phyloP scores from a whole-genome alignment of 306 rosid species.

The Luffa acutangula region DNA sequence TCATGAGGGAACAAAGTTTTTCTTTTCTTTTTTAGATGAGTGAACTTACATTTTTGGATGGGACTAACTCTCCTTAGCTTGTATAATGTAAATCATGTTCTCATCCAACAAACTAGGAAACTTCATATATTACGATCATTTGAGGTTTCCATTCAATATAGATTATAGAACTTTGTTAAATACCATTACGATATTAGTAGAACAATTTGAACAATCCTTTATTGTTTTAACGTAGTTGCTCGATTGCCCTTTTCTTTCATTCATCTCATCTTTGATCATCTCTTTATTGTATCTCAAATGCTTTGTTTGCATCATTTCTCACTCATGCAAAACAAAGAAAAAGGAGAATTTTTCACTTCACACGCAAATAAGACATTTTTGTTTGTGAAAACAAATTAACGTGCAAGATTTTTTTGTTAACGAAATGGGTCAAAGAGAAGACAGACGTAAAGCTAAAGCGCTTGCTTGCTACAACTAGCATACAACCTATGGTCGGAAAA shows the following conservation, averaged over 20 bases:
- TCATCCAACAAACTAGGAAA: not conserved
- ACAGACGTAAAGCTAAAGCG: not conserved
- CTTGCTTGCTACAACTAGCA: not conserved
- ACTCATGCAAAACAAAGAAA: not conserved
- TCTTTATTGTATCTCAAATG: not conserved
- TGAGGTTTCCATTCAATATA: not conserved
- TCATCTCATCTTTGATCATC: not conserved
- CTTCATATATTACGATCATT: not conserved
- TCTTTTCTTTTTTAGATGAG: too few species aligned
- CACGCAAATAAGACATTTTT: not conserved
- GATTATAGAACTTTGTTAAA: not conserved
- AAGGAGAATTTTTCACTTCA: not conserved
- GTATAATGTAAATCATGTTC: not conserved
- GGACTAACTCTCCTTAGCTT: not conserved
- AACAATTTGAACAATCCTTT: not conserved
- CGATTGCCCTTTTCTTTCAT: not conserved
- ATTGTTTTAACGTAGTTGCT: not conserved
- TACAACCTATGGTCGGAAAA: not conserved
- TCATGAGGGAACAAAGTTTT: not conserved
- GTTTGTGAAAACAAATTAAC: not conserved
- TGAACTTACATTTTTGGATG: not conserved
- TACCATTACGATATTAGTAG: not conserved
- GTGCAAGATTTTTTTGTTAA: not conserved
- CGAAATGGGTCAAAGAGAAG: not conserved
- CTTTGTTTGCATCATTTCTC: not conserved